Percentiles rank a stretch among this genome's conserved stretches.
Evolutionary conservation across 2,329 filamentous ascomycete genomes (phyloP).

Genomic region (Nectriaceae sp.): DNA sequence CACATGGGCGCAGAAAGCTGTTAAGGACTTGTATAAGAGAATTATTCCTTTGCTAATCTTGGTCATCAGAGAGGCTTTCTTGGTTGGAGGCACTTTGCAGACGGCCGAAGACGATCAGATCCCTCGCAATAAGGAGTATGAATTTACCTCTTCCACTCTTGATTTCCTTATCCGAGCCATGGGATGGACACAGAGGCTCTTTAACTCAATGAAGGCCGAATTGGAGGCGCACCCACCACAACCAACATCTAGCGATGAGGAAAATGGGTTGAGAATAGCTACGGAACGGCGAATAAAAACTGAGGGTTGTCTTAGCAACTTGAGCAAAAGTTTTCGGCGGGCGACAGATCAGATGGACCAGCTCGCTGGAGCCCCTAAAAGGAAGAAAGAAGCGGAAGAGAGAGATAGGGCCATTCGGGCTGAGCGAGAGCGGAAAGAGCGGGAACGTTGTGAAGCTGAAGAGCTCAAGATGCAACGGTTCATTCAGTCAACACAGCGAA

Average conservation of each 20-base stretch:
- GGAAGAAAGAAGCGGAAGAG: conserved; percentile 4
- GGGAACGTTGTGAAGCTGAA: conserved; percentile 1
- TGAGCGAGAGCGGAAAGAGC: conserved; percentile 7
- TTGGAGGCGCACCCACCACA: conserved; percentile 10
- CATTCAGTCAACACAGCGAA: conserved; percentile 8
- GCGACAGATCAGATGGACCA: conserved; percentile 12
- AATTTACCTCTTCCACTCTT: conserved; percentile 22
- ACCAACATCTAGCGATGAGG: background rate
- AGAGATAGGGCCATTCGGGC: conserved; percentile 5
- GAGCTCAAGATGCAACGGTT: conserved; percentile 22
- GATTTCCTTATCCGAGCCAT: conserved; percentile 13
- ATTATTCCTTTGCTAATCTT: conserved; percentile 31
- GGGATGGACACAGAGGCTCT: conserved; percentile 20
- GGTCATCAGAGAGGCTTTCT: conserved; percentile 20
- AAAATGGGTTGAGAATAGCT: no score
- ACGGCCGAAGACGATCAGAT: background rate
- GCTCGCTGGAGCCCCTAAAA: conserved; percentile 2
- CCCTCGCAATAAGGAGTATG: conserved; percentile 4
- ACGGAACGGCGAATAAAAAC: no score
- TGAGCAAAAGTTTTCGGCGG: conserved; percentile 5
- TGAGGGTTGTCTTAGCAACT: background rate
- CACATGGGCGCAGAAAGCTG: conserved; percentile 7
- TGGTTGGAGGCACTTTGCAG: conserved; percentile 13
- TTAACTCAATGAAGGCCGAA: conserved; percentile 10
- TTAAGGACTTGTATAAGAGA: conserved; percentile 13